These are phyloP conservation scores for Gamarada debralockiae DNA, from an alignment of 495 filamentous ascomycete species.

Conservation along the genomic window DNA sequence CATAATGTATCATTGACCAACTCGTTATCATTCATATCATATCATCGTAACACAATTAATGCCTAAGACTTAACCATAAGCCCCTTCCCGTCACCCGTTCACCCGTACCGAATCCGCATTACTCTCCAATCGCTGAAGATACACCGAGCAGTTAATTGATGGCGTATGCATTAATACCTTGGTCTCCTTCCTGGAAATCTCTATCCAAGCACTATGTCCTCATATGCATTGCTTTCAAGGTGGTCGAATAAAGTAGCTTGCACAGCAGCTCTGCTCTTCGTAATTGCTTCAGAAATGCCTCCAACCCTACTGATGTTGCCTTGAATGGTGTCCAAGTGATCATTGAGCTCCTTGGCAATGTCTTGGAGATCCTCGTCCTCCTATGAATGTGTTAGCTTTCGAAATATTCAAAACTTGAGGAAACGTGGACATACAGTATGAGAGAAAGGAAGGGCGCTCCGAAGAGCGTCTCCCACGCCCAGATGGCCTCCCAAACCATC, in stretches of 20 bases:
- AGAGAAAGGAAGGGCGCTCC: too few species aligned
- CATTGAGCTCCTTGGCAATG: slow-evolving; percentile 42
- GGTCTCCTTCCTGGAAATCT: neutral
- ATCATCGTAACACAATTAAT: too few species aligned
- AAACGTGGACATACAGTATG: too few species aligned
- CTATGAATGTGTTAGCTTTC: neutral
- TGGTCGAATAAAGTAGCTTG: slow-evolving; percentile 21
- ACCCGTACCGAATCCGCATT: too few species aligned
- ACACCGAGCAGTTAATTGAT: too few species aligned
- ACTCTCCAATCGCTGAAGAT: too few species aligned
- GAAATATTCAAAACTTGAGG: too few species aligned
- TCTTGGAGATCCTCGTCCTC: slow-evolving; percentile 29
- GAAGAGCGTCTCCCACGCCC: slow-evolving; percentile 19
- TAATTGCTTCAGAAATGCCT: slow-evolving; percentile 49
- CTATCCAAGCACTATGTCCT: slow-evolving; percentile 22
- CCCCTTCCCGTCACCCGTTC: neutral
- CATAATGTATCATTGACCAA: too few species aligned
- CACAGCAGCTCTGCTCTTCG: slow-evolving; percentile 46
- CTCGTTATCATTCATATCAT: too few species aligned
- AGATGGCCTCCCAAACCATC: slow-evolving; percentile 25
- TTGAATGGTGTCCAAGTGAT: slow-evolving; percentile 55
- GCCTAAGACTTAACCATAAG: too few species aligned
- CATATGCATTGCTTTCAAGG: slow-evolving; percentile 18
- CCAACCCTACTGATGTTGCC: slow-evolving; percentile 48
- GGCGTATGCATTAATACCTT: too few species aligned